Conservation (phyloP, 2,329 filamentous ascomycete species). For the Geoglossum cookeanum region DNA sequence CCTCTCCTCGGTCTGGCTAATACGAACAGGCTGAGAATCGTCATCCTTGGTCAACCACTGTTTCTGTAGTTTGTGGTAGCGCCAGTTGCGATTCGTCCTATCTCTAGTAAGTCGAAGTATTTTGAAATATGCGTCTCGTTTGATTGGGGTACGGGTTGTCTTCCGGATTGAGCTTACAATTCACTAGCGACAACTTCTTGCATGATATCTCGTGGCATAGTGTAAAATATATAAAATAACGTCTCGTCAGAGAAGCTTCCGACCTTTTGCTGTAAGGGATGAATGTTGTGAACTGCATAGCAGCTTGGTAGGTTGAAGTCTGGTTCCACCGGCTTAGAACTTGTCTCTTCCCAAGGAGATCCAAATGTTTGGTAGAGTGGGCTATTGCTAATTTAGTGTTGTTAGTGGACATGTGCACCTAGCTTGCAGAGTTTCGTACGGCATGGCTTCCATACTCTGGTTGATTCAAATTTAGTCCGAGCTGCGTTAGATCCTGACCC, state of each 20-base stretch:
- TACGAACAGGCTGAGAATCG: conserved; percentile 26
- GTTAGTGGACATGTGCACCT: neutral
- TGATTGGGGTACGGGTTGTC: conserved; percentile 8
- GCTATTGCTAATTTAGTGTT: conserved; percentile 19
- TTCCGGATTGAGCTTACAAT: conserved; percentile 19
- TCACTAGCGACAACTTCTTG: conserved; percentile 47
- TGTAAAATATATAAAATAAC: conserved; percentile 52
- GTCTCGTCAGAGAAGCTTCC: conserved; percentile 43
- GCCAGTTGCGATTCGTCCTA: conserved; percentile 29
- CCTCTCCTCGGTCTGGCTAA: conserved; percentile 28
- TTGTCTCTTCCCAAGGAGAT: conserved; percentile 40
- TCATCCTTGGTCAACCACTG: conserved; percentile 32
- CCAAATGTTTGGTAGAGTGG: conserved; percentile 45
- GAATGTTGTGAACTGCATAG: conserved; percentile 48
- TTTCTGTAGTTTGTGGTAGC: conserved; percentile 32
- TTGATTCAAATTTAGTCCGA: conserved; percentile 45
- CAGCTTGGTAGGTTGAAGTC: conserved; percentile 43
- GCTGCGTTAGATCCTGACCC: conserved; percentile 42
- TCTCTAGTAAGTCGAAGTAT: conserved; percentile 10
- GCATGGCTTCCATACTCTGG: conserved; percentile 28
- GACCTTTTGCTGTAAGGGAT: conserved; percentile 38
- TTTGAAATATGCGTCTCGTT: neutral
- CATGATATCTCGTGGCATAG: conserved; percentile 42
- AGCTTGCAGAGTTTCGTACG: neutral
- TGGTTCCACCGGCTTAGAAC: conserved; percentile 39